Evolutionary conservation across 108 stramenopile species (phyloP).

Genomic region (Skeletonema marinoi): DNA sequence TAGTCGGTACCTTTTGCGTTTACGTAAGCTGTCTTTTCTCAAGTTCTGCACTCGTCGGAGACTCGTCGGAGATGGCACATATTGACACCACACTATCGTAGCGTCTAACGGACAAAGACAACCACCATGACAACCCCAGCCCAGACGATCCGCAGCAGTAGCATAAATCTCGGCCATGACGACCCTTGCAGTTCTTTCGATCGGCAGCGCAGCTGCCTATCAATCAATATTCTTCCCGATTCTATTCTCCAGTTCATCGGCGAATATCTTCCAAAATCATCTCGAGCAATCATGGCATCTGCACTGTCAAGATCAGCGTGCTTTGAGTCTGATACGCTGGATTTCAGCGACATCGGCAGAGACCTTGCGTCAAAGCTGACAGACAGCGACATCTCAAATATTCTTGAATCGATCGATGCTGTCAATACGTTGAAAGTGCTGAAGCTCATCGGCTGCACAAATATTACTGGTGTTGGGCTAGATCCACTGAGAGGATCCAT

Average conservation of each 20-base stretch:
- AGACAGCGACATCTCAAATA: not conserved
- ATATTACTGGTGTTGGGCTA: not conserved
- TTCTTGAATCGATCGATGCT: not conserved
- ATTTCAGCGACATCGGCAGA: not conserved
- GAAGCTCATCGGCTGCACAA: not conserved
- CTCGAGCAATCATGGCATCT: not conserved
- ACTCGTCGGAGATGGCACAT: too few species aligned
- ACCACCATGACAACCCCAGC: too few species aligned
- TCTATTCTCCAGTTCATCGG: not conserved
- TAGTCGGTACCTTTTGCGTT: too few species aligned
- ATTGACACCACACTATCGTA: too few species aligned
- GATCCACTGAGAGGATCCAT: not conserved
- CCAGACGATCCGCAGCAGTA: not conserved
- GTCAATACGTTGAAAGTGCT: not conserved
- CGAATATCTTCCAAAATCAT: not conserved
- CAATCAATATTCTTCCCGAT: not conserved
- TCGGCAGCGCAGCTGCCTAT: not conserved
- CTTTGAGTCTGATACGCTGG: not conserved
- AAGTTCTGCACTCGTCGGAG: too few species aligned
- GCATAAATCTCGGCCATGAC: not conserved
- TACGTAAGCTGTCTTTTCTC: too few species aligned
- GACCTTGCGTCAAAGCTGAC: not conserved
- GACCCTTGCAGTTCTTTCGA: not conserved
- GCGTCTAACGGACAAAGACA: too few species aligned
- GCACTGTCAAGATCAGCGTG: not conserved